Evolutionary conservation across 495 filamentous ascomycete genomes (phyloP).

Genomic region (Cercophora newfieldiana): DNA sequence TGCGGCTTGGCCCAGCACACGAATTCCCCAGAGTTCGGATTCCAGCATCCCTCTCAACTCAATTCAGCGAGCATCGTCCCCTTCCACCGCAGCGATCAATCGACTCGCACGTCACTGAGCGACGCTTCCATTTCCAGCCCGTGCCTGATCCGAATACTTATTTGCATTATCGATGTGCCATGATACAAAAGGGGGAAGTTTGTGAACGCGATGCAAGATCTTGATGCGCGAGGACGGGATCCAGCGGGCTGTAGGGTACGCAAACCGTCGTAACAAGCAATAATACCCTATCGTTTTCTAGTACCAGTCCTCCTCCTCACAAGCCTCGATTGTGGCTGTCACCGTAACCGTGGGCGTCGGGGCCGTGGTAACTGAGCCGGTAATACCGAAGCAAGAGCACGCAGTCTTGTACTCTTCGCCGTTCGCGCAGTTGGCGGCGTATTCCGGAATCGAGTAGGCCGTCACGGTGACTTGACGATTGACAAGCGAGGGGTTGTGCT

Average conservation of each 20-base stretch:
- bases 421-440: conserved; percentile 27
- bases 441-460: conserved; percentile 30
- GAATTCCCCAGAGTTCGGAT: not conserved
- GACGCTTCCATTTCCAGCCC: too few relatives aligned
- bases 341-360: conserved; percentile 33
- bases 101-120: too few relatives aligned
- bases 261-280: too few relatives aligned
- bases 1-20: not conserved
- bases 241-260: too few relatives aligned
- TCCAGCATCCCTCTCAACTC: not conserved
- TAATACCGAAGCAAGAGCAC: conserved; percentile 39
- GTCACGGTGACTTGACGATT: conserved; percentile 23
- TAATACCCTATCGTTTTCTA: too few relatives aligned
- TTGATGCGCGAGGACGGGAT: too few relatives aligned
- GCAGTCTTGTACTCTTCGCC: conserved; percentile 29
- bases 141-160: too few relatives aligned
- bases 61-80: too few relatives aligned
- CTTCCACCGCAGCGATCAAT: too few relatives aligned
- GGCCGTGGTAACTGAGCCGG: conserved; percentile 32
- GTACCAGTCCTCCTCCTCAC: conserved; percentile 4
- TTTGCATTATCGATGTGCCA: too few relatives aligned
- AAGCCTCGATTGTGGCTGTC: conserved; percentile 33
- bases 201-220: too few relatives aligned
- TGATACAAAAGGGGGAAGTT: too few relatives aligned
- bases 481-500: conserved; percentile 3